Conservation (phyloP, 1,284 basidiomycete genomes). For the Leccinum glutinopallens region DNA sequence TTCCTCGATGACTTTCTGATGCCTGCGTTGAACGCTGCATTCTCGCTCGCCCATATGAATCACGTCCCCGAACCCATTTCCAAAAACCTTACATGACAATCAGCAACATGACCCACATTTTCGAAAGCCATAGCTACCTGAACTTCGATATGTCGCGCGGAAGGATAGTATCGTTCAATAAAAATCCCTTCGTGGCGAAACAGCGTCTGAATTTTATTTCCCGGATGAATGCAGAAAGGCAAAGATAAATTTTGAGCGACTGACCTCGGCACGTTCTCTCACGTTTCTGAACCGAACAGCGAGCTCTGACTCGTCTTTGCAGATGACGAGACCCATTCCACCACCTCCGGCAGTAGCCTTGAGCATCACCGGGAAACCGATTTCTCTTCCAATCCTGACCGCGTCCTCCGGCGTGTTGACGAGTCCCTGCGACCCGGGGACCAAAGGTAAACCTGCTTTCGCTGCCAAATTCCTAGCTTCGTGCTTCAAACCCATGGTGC, state of each 20-base stretch:
- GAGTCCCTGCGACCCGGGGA: slow-evolving; percentile 59
- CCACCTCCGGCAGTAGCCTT: slow-evolving; percentile 75
- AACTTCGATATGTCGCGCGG: slow-evolving; percentile 66
- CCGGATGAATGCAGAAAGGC: not conserved
- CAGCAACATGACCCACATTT: not conserved
- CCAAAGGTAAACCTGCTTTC: slow-evolving; percentile 52
- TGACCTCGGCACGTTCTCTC: slow-evolving; percentile 49
- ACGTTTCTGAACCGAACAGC: slow-evolving; percentile 40
- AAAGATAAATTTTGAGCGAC: slow-evolving; percentile 9
- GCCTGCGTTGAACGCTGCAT: slow-evolving; percentile 68
- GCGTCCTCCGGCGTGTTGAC: slow-evolving; percentile 49
- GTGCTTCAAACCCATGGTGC: slow-evolving; percentile 65
- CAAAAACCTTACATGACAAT: slow-evolving; percentile 51
- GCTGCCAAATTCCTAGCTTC: slow-evolving; percentile 54
- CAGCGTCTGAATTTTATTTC: slow-evolving; percentile 38
- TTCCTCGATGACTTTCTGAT: slow-evolving; percentile 79
- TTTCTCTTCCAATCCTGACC: slow-evolving; percentile 39
- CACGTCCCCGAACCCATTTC: slow-evolving; percentile 59
- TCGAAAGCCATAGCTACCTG: slow-evolving; percentile 44
- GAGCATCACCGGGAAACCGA: slow-evolving; percentile 68
- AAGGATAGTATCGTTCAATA: slow-evolving; percentile 60
- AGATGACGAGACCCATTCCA: slow-evolving; percentile 70
- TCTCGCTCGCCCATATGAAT: slow-evolving; percentile 74
- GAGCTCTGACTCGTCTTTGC: slow-evolving; percentile 47
- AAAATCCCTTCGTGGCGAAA: slow-evolving; percentile 62